These are phyloP conservation scores for Anisodus acutangulus DNA, from an alignment of 257 asterid genomes.

Conservation along the genomic window DNA sequence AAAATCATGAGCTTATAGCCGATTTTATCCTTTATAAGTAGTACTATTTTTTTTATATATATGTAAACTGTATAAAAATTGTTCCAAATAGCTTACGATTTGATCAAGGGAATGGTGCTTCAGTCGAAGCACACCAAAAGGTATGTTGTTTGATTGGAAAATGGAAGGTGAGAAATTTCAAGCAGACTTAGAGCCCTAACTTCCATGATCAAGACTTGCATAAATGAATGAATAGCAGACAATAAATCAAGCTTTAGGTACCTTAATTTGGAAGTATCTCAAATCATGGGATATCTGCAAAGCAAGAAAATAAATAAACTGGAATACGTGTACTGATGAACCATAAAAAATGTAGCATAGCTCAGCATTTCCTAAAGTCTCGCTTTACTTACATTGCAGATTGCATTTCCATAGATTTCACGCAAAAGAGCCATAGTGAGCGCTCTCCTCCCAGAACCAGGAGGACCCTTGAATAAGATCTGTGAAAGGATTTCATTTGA, in stretches of 20 bases:
- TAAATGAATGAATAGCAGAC: neutral
- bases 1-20: neutral
- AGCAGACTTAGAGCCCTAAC: neutral
- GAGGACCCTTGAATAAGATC: conserved; percentile 70
- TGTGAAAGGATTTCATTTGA: conserved; percentile 57
- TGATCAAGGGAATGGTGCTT: neutral
- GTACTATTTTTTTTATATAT: neutral
- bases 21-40: neutral
- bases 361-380: neutral
- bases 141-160: neutral
- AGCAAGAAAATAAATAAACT: conserved; percentile 4
- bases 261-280: conserved; percentile 67
- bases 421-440: conserved; percentile 69
- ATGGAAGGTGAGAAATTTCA: neutral
- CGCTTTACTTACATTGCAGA: conserved; percentile 57
- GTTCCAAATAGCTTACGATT: neutral
- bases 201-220: neutral
- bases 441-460: conserved; percentile 82
- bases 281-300: conserved; percentile 79
- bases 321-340: neutral
- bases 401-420: conserved; percentile 71
- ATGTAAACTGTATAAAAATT: neutral
- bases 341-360: neutral
- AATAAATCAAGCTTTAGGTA: conserved; percentile 36
- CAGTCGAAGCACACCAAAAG: neutral